These are phyloP conservation scores for thale cress (Arabidopsis thaliana) DNA, from an alignment of 345 rosid genomes.

Conservation along the genomic window TAIR10.1 NC_003074.8:3895501-3896000, in stretches of 20 bases:
- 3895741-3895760: constrained; percentile 55
- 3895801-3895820: constrained; percentile 85
- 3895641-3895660: no score
- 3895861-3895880: constrained; percentile 73
- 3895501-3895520: constrained; percentile 62
- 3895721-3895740: constrained; percentile 4
- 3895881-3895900: not conserved
- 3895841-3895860: constrained; percentile 48
- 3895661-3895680: no score
- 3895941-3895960: not conserved
- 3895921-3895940: not conserved
- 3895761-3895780: constrained; percentile 57
- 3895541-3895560: constrained; percentile 52
- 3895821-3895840: constrained; percentile 46
- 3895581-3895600: not conserved
- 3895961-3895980: not conserved
- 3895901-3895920: constrained; percentile 1
- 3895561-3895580: not conserved
- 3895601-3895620: constrained; percentile 6
- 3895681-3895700: not conserved
- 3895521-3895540: constrained; percentile 63
- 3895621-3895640: not conserved
- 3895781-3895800: constrained; percentile 82
- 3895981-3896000: not conserved
- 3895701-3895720: not conserved